Evolutionary conservation across 495 filamentous ascomycete genomes (phyloP), one percentile per base, ranked within the genome.

Genomic region (Copromyces sp.): DNA sequence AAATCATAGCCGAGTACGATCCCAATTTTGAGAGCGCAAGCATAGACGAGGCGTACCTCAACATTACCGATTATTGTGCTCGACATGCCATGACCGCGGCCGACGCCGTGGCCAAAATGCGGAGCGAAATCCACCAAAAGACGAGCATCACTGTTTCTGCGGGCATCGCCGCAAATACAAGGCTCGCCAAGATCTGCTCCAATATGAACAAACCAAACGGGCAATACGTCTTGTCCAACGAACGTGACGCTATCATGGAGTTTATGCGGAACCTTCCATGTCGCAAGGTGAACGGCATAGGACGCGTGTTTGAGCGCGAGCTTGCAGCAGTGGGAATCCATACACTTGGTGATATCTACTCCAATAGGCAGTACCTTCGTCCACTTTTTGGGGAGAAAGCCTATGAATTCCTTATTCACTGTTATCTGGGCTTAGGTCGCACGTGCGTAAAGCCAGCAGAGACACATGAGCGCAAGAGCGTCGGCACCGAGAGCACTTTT

Each of bases 191-290:
- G 82, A 97, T 99, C 39, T 90, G 90, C 69, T 96, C 93, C 20
- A 98, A 99, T 77, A 88, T 88, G 74, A 98, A 98, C 81, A 98
- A 99, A 77, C 95, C 95, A 4, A 97, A 99, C 73, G 96, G 95
- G 0, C 96, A 98, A 77, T 98, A 91, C 74, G 76, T 86, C 9
- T 83, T 98, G 6, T 87, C 91, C 0, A 91, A 86, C 70, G 90
- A 94, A 17, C 85, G 94, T 24, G 78, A 81, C 29, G 86, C 89
- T 3, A 91, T 98, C 73, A 90, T 97, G 88, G 81, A 86, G 2
- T 98, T 98, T 79, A 96, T 98, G 93, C 85, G 83, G 9, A 84
- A 90, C 20, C 85, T 98, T 9, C 92, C 94, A 0, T 91, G 91
- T 17, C 88, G 95, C 69, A 97, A 97, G 79, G 92, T 98, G 38